These are phyloP conservation scores for Urochloa ruziziensis DNA, from an alignment of 176 grass and related monocot species.

Conservation along the genomic window DNA sequence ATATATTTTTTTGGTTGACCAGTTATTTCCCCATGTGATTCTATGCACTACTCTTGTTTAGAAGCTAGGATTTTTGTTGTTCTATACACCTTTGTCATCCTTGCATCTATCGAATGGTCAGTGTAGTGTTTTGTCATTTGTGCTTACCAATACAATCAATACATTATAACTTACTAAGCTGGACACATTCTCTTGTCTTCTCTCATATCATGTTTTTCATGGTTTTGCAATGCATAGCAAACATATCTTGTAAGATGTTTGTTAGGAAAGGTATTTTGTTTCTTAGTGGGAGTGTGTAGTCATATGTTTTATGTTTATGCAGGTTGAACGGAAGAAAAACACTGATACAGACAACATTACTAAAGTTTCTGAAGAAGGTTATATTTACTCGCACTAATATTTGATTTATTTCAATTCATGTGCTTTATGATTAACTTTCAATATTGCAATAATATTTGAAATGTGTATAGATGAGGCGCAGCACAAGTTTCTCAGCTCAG, in stretches of 20 bases:
- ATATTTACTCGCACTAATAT: slow-evolving; percentile 3
- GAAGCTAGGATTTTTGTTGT: not conserved
- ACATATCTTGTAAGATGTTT: not conserved
- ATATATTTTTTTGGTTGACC: not conserved
- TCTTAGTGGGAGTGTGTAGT: not conserved
- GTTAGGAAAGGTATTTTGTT: slow-evolving; percentile 7
- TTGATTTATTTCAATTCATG: slow-evolving; percentile 18
- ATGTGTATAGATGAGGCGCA: slow-evolving; percentile 6
- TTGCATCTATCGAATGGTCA: not conserved
- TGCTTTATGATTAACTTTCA: not conserved
- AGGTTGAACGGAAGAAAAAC: slow-evolving; percentile 39
- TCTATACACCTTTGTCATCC: not conserved
- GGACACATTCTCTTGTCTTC: not conserved
- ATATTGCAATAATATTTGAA: not conserved
- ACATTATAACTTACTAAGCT: not conserved
- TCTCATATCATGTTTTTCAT: not conserved
- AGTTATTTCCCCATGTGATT: not conserved
- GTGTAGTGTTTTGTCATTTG: not conserved
- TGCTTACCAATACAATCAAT: slow-evolving; percentile 1
- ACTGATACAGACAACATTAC: not conserved
- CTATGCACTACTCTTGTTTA: not conserved
- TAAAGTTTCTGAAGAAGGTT: slow-evolving; percentile 46
- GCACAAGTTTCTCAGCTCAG: slow-evolving; percentile 15
- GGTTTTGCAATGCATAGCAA: not conserved
- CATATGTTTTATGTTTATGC: slow-evolving; percentile 27